phyloP scores from a whole-genome alignment of 345 rosid species.

The Arabidopsis thaliana region TAIR10.1 NC_003074.8:9221501-9222000 shows the following conservation, averaged over 20 bases:
- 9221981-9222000: conserved; percentile 52
- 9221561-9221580: background rate
- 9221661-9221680: conserved; percentile 91
- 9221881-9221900: conserved; percentile 50
- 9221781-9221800: conserved; percentile 10
- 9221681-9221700: conserved; percentile 74
- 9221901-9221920: conserved; percentile 50
- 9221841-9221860: conserved; percentile 77
- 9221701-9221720: conserved; percentile 75
- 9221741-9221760: conserved; percentile 66
- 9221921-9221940: conserved; percentile 71
- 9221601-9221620: conserved; percentile 53
- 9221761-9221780: background rate
- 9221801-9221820: conserved; percentile 18
- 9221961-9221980: conserved; percentile 77
- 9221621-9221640: conserved; percentile 86
- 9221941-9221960: conserved; percentile 66
- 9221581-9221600: conserved; percentile 19
- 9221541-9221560: background rate
- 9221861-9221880: conserved; percentile 63
- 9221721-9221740: conserved; percentile 92
- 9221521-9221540: conserved; percentile 64
- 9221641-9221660: conserved; percentile 72
- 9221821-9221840: conserved; percentile 84
- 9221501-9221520: conserved; percentile 56